Base-by-base conservation (phyloP, 805 yeast genomes). In the Metschnikowia aberdeeniae region DNA sequence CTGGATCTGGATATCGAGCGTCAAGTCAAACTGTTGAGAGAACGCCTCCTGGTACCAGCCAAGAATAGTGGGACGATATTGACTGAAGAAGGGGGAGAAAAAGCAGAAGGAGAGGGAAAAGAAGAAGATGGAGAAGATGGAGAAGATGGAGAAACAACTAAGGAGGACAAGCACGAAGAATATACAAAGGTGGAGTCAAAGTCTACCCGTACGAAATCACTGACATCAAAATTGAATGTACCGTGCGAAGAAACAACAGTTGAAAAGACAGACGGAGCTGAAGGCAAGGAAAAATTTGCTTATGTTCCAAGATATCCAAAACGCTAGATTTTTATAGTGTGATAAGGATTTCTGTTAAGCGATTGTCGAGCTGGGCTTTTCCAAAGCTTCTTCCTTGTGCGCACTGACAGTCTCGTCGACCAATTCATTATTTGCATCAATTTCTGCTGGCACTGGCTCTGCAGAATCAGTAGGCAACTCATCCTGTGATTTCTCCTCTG, bases 1-100 rank as follows among this genome's bases (percentile, higher is more conserved):
- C 66, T 61, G 1, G 82, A 64, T 62, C 57, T 46, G 1, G 58
- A 51, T 19, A 61, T 68, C 10, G 29, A 20, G 22, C 19, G 11
- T 19, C 28, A 22, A 17, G 40, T 37, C n/a, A 37, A 37, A n/a
- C n/a, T 20, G 17, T 37, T 37, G 27, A 14, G 40, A 19, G 27
- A 37, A 20, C 30, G 34, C 11, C 40, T 37, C 4, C n/a, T 12
- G 4, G 12, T 3, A 12, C 7, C 29, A 29, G 20, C 8, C 19
- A 28, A 28, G 3, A 12, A 14, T 17, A 13, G 10, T 26, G 11
- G 7, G 13, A 5, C 13, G 6, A 29, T 11, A 5, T n/a, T 29
- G 13, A 29, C 31, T 29, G 7, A 9, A 29, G 31, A 12, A 29
- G 13, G 13, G 31, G 5, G 6, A 4, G 31, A 29, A 30, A 14